Conservation (phyloP, 768 basidiomycete species). For the Leccinum broughii region DNA sequence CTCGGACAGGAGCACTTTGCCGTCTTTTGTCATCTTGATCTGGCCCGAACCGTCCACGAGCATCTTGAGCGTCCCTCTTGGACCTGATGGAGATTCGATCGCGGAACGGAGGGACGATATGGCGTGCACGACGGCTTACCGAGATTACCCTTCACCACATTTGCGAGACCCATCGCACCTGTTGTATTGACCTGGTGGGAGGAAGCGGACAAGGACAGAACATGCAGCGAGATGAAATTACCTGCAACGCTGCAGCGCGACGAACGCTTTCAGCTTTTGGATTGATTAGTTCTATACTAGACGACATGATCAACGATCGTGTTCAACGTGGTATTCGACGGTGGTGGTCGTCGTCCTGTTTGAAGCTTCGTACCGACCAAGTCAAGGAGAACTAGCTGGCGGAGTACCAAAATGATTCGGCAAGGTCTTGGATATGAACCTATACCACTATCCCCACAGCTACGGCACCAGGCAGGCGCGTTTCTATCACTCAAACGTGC, state of each 20-base stretch:
- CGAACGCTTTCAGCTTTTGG: constrained; percentile 94
- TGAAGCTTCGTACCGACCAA: constrained; percentile 6
- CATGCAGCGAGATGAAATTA: constrained; percentile 33
- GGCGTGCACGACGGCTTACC: constrained; percentile 52
- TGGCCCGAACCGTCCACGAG: constrained; percentile 97
- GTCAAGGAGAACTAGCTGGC: constrained; percentile 10
- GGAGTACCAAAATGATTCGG: constrained; percentile 34
- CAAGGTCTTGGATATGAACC: constrained; percentile 31
- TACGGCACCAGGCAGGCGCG: constrained; percentile 37
- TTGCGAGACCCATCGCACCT: constrained; percentile 96
- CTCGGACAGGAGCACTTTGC: constrained; percentile 96
- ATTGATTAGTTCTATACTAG: constrained; percentile 93
- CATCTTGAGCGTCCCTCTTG: constrained; percentile 98
- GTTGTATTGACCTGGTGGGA: constrained; percentile 76
- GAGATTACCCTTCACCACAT: constrained; percentile 95
- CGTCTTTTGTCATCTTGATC: constrained; percentile 99
- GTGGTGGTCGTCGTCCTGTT: constrained; percentile 14
- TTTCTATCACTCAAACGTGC: constrained; percentile 33
- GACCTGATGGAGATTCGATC: constrained; percentile 56
- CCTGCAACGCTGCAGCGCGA: constrained; percentile 89
- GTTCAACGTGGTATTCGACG: constrained; percentile 24
- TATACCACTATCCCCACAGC: constrained; percentile 26
- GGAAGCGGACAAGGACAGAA: constrained; percentile 23
- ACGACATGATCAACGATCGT: constrained; percentile 48
- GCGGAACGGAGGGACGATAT: constrained; percentile 13